Evolutionary conservation across 768 basidiomycete species (phyloP), one percentile per base, ranked within the genome.

Genomic region (Boletus subcaerulescens): DNA sequence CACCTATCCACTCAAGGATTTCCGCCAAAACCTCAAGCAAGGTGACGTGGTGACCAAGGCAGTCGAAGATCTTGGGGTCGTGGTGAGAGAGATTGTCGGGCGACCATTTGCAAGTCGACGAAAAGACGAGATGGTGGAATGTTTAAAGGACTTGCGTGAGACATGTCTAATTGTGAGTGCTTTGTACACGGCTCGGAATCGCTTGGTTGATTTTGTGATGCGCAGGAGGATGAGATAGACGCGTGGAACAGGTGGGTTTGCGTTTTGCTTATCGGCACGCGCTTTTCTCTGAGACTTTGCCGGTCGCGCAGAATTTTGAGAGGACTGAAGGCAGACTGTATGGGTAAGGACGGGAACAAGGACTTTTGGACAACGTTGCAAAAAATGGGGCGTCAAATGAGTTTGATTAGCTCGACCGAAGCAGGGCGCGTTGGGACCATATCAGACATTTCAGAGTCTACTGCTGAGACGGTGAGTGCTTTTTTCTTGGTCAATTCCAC

Each of bases 21-120:
- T 95, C 74, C 73, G 76, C 56, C 74, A 78, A 61, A 89, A 91
- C 65, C 72, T 90, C 33, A 78, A 76, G 26, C 79, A 79, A 50
- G 91, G 91, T 0, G 92, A 93, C 67, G 73, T 93, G 18, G 90
- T 94, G 38, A 83, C 80, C 14, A 93, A 95, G 71, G 92, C 91
- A 0, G 87, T 93, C 9, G 85, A 88, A 61, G 93, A 94, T 68
- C 70, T 95, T 45, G 83, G 78, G 13, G 77, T 69, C 15, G 86
- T 93, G 11, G 81, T 94, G 43, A 75, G 76, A 54, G 87, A 92
- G 65, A 80, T 93, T 41, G 77, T 89, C 11, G 68, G 80, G 59
- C 76, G 77, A 26, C 89, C 89, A 36, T 96, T 95, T 71, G 80
- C 89, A 39, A 73, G 71, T 36, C 78, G 83, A 60, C 79, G 92